Conservation (phyloP, 176 grass and related monocot species). For the Alloteropsis semialata region DNA sequence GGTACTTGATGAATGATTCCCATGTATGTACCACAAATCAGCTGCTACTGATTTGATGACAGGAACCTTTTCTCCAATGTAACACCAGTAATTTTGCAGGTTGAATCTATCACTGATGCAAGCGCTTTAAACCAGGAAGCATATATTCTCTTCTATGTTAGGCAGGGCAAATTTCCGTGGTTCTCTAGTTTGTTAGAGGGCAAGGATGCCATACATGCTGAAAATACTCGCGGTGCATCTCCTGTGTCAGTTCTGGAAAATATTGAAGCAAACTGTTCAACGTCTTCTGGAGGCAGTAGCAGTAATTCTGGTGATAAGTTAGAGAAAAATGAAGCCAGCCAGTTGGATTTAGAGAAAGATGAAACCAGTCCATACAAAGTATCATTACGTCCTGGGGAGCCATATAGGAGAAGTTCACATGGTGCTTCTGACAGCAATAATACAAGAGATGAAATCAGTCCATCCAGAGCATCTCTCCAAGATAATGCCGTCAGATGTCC, state of each 20-base stretch:
- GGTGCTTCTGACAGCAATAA: slow-evolving; percentile 6
- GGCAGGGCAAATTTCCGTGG: slow-evolving; percentile 69
- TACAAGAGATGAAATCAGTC: slow-evolving; percentile 17
- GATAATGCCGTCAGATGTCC: not conserved
- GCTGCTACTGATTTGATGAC: slow-evolving; percentile 1
- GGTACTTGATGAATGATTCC: slow-evolving; percentile 78
- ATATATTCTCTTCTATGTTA: slow-evolving; percentile 91
- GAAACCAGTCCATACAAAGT: slow-evolving; percentile 17
- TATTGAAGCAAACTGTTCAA: slow-evolving; percentile 40
- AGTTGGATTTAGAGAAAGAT: slow-evolving; percentile 22
- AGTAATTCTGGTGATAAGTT: slow-evolving; percentile 10
- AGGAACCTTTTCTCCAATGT: slow-evolving; percentile 19
- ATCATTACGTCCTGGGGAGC: slow-evolving; percentile 3
- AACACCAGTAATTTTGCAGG: slow-evolving; percentile 40
- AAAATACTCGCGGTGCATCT: slow-evolving; percentile 40
- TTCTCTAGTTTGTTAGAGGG: slow-evolving; percentile 67
- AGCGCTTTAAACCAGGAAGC: slow-evolving; percentile 60
- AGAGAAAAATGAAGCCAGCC: slow-evolving; percentile 23
- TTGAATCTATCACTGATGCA: slow-evolving; percentile 50
- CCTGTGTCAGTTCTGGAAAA: slow-evolving; percentile 67
- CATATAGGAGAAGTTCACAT: slow-evolving; percentile 11
- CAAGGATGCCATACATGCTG: slow-evolving; percentile 28
- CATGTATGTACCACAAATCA: slow-evolving; percentile 42
- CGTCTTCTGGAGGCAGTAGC: slow-evolving; percentile 21
- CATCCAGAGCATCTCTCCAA: slow-evolving; percentile 8